Percentiles rank a stretch among this genome's conserved stretches.
Evolutionary conservation across 1,284 basidiomycete genomes (phyloP).

Genomic region (Inonotus hispidus): DNA sequence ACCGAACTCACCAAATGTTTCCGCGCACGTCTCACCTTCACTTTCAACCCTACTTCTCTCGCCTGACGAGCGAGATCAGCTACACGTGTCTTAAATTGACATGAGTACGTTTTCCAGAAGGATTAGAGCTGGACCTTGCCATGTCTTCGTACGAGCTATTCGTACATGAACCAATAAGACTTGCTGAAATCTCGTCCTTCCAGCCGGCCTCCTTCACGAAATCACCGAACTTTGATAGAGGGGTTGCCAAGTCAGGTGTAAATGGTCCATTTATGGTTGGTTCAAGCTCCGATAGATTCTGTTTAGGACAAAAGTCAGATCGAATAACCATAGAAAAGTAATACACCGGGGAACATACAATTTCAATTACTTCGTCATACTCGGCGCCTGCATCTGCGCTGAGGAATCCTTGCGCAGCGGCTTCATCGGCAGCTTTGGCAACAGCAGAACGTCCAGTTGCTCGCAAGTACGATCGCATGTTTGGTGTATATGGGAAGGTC

Average conservation of each 20-base stretch:
- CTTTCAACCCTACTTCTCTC: conserved; percentile 72
- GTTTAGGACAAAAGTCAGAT: neutral
- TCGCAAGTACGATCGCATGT: conserved; percentile 86
- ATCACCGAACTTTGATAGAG: conserved; percentile 84
- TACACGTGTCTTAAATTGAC: conserved; percentile 61
- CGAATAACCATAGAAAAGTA: neutral
- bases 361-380: conserved; percentile 94
- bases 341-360: conserved; percentile 44
- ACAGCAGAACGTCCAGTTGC: conserved; percentile 90
- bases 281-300: conserved; percentile 90
- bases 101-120: conserved; percentile 4
- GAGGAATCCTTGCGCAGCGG: conserved; percentile 77
- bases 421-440: conserved; percentile 81
- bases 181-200: conserved; percentile 89
- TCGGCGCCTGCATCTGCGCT: conserved; percentile 85
- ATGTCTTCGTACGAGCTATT: conserved; percentile 97
- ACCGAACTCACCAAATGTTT: neutral
- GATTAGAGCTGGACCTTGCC: conserved; percentile 38
- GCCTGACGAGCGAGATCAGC: conserved; percentile 92
- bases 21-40: conserved; percentile 45
- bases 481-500: conserved; percentile 91
- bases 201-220: conserved; percentile 84
- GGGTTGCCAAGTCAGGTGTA: conserved; percentile 95
- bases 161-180: conserved; percentile 95
- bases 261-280: conserved; percentile 97